A percentile compares a stretch with the other conserved stretches of the same genome.
Evolutionary conservation across 345 rosid species (phyloP).

Genomic region (Lepidium didymum): DNA sequence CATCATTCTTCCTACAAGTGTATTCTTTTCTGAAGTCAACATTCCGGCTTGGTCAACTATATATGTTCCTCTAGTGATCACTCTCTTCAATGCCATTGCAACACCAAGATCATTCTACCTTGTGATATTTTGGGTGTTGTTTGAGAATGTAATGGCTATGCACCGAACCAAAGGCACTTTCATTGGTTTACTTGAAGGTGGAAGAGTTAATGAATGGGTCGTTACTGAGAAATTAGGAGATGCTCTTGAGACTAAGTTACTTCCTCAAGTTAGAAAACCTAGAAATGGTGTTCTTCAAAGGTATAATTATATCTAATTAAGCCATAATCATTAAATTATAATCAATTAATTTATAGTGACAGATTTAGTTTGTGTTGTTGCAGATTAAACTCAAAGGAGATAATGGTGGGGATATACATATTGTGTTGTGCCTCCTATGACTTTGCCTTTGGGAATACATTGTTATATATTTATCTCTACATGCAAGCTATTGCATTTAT

Average conservation of each 20-base stretch:
- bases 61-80: constrained; percentile 27
- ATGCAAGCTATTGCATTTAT: no score
- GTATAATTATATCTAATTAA: constrained; percentile 29
- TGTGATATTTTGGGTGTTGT: constrained; percentile 46
- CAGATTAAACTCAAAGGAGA: no score
- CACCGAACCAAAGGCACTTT: constrained; percentile 58
- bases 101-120: constrained; percentile 45
- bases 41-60: constrained; percentile 29
- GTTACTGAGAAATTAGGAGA: constrained; percentile 91
- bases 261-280: constrained; percentile 38
- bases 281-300: constrained; percentile 47
- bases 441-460: no score
- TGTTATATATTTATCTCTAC: no score
- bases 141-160: constrained; percentile 57
- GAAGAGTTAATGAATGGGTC: constrained; percentile 91
- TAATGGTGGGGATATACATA: no score
- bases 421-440: no score
- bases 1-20: constrained; percentile 26
- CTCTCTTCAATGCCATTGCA: constrained; percentile 27
- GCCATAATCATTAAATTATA: neutral
- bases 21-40: constrained; percentile 21
- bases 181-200: constrained; percentile 75
- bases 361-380: no score
- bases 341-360: neutral
- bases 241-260: constrained; percentile 41